phyloP scores from a whole-genome alignment of 2,329 filamentous ascomycete species.

The Elsinoe necatrix region DNA sequence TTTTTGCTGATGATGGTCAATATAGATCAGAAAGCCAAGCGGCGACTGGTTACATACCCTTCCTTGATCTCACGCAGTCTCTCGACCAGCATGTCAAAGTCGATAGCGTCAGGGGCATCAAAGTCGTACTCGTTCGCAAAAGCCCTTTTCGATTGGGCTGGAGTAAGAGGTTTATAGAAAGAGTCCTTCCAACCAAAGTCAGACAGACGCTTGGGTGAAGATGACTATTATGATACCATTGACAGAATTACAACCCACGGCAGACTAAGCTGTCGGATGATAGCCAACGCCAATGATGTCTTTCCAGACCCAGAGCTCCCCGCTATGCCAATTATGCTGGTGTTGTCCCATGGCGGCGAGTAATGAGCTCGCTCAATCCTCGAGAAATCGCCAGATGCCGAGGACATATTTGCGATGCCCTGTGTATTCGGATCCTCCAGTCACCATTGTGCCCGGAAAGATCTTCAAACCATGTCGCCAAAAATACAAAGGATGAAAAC shows the following conservation, averaged over 20 bases:
- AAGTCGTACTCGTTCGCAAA: slow-evolving; percentile 94
- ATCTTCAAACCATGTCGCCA: slow-evolving; percentile 15
- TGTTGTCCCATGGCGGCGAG: slow-evolving; percentile 88
- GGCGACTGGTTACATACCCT: slow-evolving; percentile 55
- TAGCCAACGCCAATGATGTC: slow-evolving; percentile 85
- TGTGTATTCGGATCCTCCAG: not conserved
- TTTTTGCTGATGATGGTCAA: slow-evolving; percentile 52
- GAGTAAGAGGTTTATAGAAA: slow-evolving; percentile 84
- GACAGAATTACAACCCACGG: slow-evolving; percentile 98
- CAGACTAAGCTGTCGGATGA: slow-evolving; percentile 79
- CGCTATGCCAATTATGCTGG: slow-evolving; percentile 93
- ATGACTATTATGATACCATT: slow-evolving; percentile 56
- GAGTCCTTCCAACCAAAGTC: slow-evolving; percentile 58
- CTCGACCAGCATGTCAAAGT: slow-evolving; percentile 82
- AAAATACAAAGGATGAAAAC: not conserved
- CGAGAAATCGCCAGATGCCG: slow-evolving; percentile 12
- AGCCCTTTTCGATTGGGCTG: slow-evolving; percentile 69
- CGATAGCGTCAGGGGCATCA: slow-evolving; percentile 86
- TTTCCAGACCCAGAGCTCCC: slow-evolving; percentile 94
- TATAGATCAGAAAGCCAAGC: not conserved
- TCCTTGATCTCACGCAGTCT: slow-evolving; percentile 76
- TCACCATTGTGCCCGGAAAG: slow-evolving; percentile 1
- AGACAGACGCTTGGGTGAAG: not conserved
- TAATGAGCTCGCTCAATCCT: slow-evolving; percentile 54
- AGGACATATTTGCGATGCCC: slow-evolving; percentile 6